Evolutionary conservation across 2,329 filamentous ascomycete genomes (phyloP), one percentile per base, ranked within the genome.

Genomic region (Neonectria neomacrospora): DNA sequence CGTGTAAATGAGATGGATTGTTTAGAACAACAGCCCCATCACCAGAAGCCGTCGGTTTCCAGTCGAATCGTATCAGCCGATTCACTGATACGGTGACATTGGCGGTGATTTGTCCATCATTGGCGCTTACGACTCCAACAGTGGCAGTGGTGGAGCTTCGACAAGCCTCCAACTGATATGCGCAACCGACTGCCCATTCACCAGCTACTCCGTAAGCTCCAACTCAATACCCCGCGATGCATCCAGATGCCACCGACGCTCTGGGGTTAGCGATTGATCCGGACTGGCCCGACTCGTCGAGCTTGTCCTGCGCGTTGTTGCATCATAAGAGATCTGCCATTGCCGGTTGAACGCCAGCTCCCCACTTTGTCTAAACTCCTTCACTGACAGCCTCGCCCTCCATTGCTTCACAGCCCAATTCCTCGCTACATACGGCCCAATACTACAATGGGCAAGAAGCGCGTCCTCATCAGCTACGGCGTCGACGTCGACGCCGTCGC

Each of bases 401-500:
- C 0, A 4, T 28, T 20, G 47, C n/a, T 22, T 50, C n/a, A 28
- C 12, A 28, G 11, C 10, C 8, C 20, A n/a, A 22, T 23, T 9
- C 9, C 37, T 45, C 26, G 16, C 26, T 23, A 12, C 16, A 28
- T 8, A 48, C n/a, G 18, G 7, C 10, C 26, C 3, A 22, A 50
- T 1, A 5, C 20, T 8, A 53, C 2, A 8, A 78, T 78, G 77
- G 74, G 70, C 52, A 78, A 77, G 67, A 78, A 78, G 68, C 73
- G 76, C 10, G 77, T 78, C 65, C 74, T 78, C 48, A 71, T 76
- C 28, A 81, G 85, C 68, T 92, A 91, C 70, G 89, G 90, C 3
- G 88, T 93, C 23, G 91, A 93, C 65, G 89, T 93, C 26, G 90
- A 93, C 67, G 90, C 90, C n/a, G 89, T 93, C 2, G 87, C 90